Percentiles rank a stretch among this genome's conserved stretches.
These are phyloP conservation scores for Digitaria exilis DNA, from an alignment of 202 grass and related monocot species.

Conservation along the genomic window DNA sequence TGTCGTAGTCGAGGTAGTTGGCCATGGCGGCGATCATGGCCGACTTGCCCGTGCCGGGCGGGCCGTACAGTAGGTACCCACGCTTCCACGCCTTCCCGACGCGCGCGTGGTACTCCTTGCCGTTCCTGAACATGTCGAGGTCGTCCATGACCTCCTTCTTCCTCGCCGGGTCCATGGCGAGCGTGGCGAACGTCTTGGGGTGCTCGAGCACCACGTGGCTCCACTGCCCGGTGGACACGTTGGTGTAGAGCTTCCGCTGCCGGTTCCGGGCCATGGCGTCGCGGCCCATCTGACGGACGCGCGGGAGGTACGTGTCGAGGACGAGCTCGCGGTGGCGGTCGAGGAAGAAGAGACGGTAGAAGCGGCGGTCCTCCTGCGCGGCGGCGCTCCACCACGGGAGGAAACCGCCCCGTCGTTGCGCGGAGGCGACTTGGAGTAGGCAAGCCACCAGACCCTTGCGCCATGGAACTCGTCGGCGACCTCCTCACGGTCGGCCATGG, in stretches of 20 bases:
- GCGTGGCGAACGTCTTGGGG: background rate
- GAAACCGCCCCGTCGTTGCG: background rate
- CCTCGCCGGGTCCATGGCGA: background rate
- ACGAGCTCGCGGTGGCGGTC: background rate
- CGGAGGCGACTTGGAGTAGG: background rate
- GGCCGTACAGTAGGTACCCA: constrained; percentile 52
- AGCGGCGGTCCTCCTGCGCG: background rate
- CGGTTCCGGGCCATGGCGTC: background rate
- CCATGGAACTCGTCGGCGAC: background rate
- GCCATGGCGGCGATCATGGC: constrained; percentile 65
- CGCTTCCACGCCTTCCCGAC: background rate
- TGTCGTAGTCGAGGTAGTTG: constrained; percentile 59
- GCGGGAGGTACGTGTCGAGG: background rate
- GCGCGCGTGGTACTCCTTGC: background rate
- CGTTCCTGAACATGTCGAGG: background rate
- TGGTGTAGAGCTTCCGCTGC: background rate
- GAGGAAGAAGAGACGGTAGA: background rate
- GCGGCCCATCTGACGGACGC: background rate
- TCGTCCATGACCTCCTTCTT: background rate
- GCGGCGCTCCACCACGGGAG: background rate
- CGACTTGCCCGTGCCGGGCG: constrained; percentile 63
- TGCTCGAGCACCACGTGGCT: background rate
- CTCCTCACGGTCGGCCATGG: background rate
- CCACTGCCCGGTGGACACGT: background rate
- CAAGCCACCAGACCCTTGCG: background rate